phyloP scores from a whole-genome alignment of 2,329 filamentous ascomycete genomes.

The Fulvia fulva region DNA sequence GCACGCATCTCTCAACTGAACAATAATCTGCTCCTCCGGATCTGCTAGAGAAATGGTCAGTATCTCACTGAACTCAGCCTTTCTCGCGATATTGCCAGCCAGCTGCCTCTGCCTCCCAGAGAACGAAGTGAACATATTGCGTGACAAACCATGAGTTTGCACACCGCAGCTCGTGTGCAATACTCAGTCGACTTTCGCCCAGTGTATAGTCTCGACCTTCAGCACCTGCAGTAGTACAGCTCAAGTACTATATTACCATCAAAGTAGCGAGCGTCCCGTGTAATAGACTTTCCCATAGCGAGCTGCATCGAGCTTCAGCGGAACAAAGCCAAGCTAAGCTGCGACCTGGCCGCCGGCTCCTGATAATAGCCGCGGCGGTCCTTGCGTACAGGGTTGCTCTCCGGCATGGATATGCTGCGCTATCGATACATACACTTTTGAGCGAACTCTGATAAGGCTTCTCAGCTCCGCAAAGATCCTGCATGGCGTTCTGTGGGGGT shows the following conservation, averaged over 20 bases:
- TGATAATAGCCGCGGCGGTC: neutral
- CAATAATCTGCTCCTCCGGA: constrained; percentile 15
- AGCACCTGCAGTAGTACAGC: neutral
- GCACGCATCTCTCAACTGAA: constrained; percentile 21
- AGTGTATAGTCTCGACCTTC: neutral
- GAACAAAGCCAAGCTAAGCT: no score
- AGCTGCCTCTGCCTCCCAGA: constrained; percentile 20
- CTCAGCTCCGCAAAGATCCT: neutral
- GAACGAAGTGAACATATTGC: constrained; percentile 16
- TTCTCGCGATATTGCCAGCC: constrained; percentile 19
- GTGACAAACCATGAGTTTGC: neutral
- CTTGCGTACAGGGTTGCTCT: neutral
- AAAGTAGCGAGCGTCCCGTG: neutral
- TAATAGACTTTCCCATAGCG: neutral
- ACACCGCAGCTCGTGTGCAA: neutral
- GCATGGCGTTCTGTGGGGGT: neutral
- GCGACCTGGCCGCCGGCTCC: neutral
- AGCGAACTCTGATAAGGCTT: neutral
- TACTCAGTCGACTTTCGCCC: neutral
- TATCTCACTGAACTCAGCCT: constrained; percentile 24
- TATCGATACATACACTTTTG: neutral
- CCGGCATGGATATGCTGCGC: neutral
- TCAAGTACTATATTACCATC: neutral
- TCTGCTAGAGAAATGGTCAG: constrained; percentile 20
- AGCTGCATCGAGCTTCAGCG: no score